phyloP scores from a whole-genome alignment of 78 protist species.

The Tieghemostelium lacteum region DNA sequence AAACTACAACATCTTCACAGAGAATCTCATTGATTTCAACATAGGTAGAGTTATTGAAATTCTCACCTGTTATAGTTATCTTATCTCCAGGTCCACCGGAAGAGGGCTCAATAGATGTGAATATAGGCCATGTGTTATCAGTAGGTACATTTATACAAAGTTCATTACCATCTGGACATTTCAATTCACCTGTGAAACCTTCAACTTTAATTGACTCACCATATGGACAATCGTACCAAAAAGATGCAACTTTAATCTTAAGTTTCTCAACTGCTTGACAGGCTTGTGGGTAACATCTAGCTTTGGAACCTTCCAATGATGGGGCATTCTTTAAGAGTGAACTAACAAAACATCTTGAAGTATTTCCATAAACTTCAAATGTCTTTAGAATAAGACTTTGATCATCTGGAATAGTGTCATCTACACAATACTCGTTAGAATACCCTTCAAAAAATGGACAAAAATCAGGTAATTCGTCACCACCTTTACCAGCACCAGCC shows the following conservation, averaged over 20 bases:
- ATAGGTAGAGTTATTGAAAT: not conserved
- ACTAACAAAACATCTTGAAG: slow-evolving; percentile 44
- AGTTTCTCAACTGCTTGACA: not conserved
- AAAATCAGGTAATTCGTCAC: slow-evolving; percentile 12
- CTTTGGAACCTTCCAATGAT: not conserved
- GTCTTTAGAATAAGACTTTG: too few relatives aligned
- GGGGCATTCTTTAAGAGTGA: slow-evolving; percentile 1
- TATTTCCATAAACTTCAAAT: not conserved
- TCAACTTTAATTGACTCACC: not conserved
- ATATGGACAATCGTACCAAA: slow-evolving; percentile 49
- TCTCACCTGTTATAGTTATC: slow-evolving; percentile 9
- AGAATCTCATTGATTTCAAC: not conserved
- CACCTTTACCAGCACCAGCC: slow-evolving; percentile 4
- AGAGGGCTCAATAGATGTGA: not conserved
- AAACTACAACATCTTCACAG: too few relatives aligned
- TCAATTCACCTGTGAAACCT: slow-evolving; percentile 4
- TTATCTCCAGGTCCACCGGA: slow-evolving; percentile 1
- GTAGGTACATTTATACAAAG: not conserved
- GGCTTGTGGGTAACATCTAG: slow-evolving; percentile 34
- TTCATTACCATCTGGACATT: slow-evolving; percentile 41
- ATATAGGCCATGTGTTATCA: slow-evolving; percentile 34
- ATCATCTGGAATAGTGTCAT: not conserved
- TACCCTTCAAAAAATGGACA: slow-evolving; percentile 52
- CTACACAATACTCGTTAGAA: slow-evolving; percentile 11
- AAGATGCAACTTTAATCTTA: slow-evolving; percentile 9